Conservation (phyloP, 1,139 yeast genomes). For the Suhomyces bolitotheri region DNA sequence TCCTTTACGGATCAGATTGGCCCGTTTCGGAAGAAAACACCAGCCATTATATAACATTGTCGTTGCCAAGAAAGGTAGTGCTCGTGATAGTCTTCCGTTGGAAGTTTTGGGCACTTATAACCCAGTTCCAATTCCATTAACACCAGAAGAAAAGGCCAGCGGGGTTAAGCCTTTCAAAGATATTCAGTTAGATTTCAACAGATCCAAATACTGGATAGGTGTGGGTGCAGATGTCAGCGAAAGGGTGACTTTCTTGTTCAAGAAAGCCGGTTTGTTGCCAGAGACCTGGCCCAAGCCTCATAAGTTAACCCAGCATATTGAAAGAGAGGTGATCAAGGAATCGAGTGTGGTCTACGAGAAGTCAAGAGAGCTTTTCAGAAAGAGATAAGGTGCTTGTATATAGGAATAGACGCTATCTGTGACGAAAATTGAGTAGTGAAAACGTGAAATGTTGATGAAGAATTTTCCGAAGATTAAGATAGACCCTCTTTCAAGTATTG, state of each 20-base stretch:
- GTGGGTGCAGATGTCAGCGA: conserved; percentile 98
- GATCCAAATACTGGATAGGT: conserved; percentile 97
- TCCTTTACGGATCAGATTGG: conserved; percentile 71
- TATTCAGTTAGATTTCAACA: conserved; percentile 77
- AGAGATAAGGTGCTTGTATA: conserved; percentile 22
- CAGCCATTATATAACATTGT: conserved; percentile 91
- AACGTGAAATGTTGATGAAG: background rate
- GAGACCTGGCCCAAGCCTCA: conserved; percentile 64
- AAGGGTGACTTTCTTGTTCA: conserved; percentile 72
- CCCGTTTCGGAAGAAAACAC: conserved; percentile 88
- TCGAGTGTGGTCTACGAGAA: conserved; percentile 34
- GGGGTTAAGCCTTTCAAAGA: conserved; percentile 73
- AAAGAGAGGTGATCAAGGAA: conserved; percentile 31
- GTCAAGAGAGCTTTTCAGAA: conserved; percentile 35
- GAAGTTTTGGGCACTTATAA: conserved; percentile 95
- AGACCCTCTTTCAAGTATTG: too few relatives aligned
- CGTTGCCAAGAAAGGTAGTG: conserved; percentile 71
- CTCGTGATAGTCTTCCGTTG: conserved; percentile 82
- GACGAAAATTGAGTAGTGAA: too few relatives aligned
- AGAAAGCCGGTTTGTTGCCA: conserved; percentile 76
- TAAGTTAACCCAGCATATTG: conserved; percentile 37
- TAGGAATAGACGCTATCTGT: conserved; percentile 1
- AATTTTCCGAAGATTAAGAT: too few relatives aligned
- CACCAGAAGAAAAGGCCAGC: conserved; percentile 53
- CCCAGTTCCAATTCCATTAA: conserved; percentile 74